Base-by-base conservation (phyloP, 768 basidiomycete species). In the Tulasnella sp. region DNA sequence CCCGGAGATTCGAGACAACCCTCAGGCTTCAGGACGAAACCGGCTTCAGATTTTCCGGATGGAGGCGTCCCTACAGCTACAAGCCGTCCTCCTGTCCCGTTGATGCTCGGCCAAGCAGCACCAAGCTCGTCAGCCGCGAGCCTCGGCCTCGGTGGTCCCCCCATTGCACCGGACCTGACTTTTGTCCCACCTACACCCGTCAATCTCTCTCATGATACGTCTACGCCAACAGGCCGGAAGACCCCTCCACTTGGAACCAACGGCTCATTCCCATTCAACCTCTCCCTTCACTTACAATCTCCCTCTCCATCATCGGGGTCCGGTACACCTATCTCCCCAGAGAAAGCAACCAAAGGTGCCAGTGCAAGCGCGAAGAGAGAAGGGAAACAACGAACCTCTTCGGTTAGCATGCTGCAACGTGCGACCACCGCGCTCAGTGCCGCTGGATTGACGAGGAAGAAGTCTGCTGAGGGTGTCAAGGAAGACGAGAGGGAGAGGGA, bases 331-430 rank as follows among this genome's bases (percentile, higher is more conserved):
- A 88, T 89, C 2, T 93, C 93, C 0, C 92, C 94, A 0, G 88
- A 87, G 32, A 87, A 90, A 20, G 90, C 89, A 80, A 78, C 87
- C 77, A 91, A 87, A 81, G 89, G 89, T 74, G 3, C 51, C 32
- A 76, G 20, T 32, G 69, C 42, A 70, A 51, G 20, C 35, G 0
- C 18, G 3, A 88, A 87, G 26, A 87, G 91, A 71, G 85, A 86
- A 74, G 85, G 85, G 2, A 96, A 96, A 83, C 86, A 84, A 35
- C 88, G 96, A 20, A 91, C 94, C 2, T 93, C 95, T 7, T 97
- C 96, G 78, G 93, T 99, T 74, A 96, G 92, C 82, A 98, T 99
- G 83, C 93, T 99, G 89, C 96, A 98, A 81, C 90, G 96, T 35
- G 96, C 95, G 0, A 96, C 95, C 2, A 97, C 95, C 0, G 94